A percentile compares a stretch with the other conserved stretches of the same genome.
phyloP scores from a whole-genome alignment of 2,329 filamentous ascomycete species.

The Hypomyces rosellus region DNA sequence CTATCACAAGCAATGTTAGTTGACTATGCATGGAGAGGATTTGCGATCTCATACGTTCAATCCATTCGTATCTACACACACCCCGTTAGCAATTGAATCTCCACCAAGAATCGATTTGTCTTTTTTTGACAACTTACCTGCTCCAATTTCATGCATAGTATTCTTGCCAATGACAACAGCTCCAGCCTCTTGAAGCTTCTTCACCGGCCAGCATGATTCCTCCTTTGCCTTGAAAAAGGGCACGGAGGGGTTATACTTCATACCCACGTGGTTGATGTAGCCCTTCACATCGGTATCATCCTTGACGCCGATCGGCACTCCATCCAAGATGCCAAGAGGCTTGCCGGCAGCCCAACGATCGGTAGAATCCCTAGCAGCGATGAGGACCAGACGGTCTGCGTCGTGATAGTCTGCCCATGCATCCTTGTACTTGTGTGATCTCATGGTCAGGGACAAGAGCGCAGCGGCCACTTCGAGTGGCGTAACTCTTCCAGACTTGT shows the following conservation, averaged over 20 bases:
- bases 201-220: constrained; percentile 63
- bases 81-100: not conserved
- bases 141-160: constrained; percentile 74
- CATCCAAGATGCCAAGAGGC: constrained; percentile 66
- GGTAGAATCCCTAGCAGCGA: constrained; percentile 67
- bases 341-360: constrained; percentile 62
- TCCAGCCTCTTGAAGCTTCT: constrained; percentile 65
- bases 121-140: constrained; percentile 37
- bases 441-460: constrained; percentile 61
- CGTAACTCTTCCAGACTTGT: constrained; percentile 62
- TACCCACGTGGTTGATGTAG: constrained; percentile 61
- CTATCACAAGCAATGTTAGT: constrained; percentile 18
- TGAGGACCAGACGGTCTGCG: constrained; percentile 49
- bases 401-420: constrained; percentile 66
- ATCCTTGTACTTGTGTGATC: constrained; percentile 56
- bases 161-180: constrained; percentile 70
- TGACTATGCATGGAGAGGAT: not conserved
- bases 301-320: constrained; percentile 77
- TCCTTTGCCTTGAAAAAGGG: constrained; percentile 43
- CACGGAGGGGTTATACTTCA: constrained; percentile 50
- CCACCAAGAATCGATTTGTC: constrained; percentile 20
- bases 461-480: constrained; percentile 66
- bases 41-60: constrained; percentile 52
- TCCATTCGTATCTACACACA: constrained; percentile 61
- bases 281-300: constrained; percentile 70